A percentile compares a stretch with the other conserved stretches of the same genome.
Evolutionary conservation across 192 early-diverging fungal genomes (phyloP).

Genomic region (Entomortierella parvispora): DNA sequence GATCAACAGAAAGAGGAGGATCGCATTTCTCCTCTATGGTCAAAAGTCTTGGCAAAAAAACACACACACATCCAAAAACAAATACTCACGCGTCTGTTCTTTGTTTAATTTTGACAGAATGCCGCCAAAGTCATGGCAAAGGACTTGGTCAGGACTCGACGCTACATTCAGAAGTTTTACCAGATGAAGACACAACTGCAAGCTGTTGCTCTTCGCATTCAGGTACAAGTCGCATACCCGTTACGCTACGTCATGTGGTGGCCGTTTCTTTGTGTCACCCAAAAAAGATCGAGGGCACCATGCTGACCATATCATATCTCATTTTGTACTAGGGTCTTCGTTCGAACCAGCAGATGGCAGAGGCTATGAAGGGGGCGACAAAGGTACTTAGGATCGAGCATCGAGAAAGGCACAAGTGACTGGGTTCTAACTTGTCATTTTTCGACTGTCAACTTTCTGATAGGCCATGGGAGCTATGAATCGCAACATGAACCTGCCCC

Average conservation of each 20-base stretch:
- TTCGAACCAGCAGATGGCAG: slow-evolving; percentile 96
- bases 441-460: no score
- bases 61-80: no score
- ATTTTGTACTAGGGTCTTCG: slow-evolving; percentile 74
- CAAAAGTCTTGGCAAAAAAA: neutral
- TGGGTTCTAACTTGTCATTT: no score
- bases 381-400: slow-evolving; percentile 56
- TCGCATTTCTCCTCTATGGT: no score
- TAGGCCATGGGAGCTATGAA: slow-evolving; percentile 98
- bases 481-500: slow-evolving; percentile 90
- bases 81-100: slow-evolving; percentile 5
- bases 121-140: slow-evolving; percentile 98
- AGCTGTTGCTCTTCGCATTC: slow-evolving; percentile 87
- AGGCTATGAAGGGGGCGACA: slow-evolving; percentile 95
- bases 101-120: slow-evolving; percentile 54
- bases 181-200: slow-evolving; percentile 95
- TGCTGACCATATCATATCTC: neutral
- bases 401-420: no score
- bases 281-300: neutral
- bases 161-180: slow-evolving; percentile 96
- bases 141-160: slow-evolving; percentile 94
- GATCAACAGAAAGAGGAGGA: no score
- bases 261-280: neutral
- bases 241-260: neutral
- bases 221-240: slow-evolving; percentile 60